A percentile compares a stretch with the other conserved stretches of the same genome.
phyloP scores from a whole-genome alignment of 495 filamentous ascomycete genomes.

The Xylaria flabelliformis region DNA sequence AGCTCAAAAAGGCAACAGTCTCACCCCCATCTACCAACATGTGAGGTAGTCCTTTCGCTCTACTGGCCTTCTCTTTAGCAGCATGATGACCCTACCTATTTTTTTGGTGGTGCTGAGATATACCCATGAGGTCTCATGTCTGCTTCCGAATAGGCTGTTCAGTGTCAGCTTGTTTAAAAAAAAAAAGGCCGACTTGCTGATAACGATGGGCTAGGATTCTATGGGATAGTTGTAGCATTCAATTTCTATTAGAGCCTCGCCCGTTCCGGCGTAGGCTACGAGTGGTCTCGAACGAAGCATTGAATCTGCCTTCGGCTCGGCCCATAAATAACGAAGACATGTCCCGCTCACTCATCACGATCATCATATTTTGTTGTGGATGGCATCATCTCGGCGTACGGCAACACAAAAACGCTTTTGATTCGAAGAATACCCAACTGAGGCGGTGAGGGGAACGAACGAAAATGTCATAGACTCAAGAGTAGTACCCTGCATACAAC shows the following conservation, averaged over 20 bases:
- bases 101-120: neutral
- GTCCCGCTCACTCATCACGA: conserved; percentile 16
- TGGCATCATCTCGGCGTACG: conserved; percentile 24
- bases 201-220: conserved; percentile 2
- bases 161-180: neutral
- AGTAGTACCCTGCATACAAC: conserved; percentile 12
- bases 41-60: neutral
- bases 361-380: neutral
- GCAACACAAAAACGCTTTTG: conserved; percentile 1
- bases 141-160: neutral
- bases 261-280: conserved; percentile 4
- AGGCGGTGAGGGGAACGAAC: conserved; percentile 21
- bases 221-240: neutral
- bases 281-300: conserved; percentile 19
- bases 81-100: neutral
- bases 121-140: neutral
- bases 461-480: conserved; percentile 20
- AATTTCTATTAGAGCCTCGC: conserved; percentile 7
- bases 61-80: neutral
- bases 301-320: neutral
- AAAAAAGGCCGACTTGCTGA: conserved; percentile 2
- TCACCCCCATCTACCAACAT: neutral
- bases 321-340: conserved; percentile 25
- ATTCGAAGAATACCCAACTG: conserved; percentile 25
- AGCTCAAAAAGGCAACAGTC: neutral